Evolutionary conservation across 116 monocot species (phyloP), one percentile per base, ranked within the genome.

Genomic region (Posidonia oceanica): DNA sequence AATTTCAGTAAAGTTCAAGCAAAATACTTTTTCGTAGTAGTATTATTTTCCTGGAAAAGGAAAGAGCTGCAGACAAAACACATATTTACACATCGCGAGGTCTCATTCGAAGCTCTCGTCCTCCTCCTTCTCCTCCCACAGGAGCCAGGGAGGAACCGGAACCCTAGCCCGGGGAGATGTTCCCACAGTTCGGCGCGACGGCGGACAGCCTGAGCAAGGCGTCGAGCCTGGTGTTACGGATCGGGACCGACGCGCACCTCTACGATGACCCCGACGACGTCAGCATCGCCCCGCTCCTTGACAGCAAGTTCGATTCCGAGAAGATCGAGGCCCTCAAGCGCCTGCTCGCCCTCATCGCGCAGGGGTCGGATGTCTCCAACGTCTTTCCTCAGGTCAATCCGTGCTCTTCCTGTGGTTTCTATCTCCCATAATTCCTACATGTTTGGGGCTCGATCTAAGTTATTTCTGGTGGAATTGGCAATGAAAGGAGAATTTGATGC

Each of bases 211-310:
- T 96, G 36, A 81, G 81, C 73, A 82, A 83, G 77, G 89, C 97
- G 7, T 92, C 97, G 60, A 87, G 84, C 54, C 80, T 98, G 60
- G 88, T 98, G 54, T 69, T 86, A 61, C 75, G 90, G 63, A 88
- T 98, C 79, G 98, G 98, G 75, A 98, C 93, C 61, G 98, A 98
- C 54, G 98, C 98, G 22, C 93, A 93, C 82, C 84, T 98, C 53
- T 98, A 98, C 79, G 98, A 93, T 67, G 93, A 98, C 52, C 98
- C 98, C 44, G 87, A 98, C 48, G 93, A 93, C 66, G 89, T 80
- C 71, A 84, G 52, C 81, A 93, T 93, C 71, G 74, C 71, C 51
- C 77, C 82, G 4, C 85, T 98, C 18, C 86, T 98, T 64, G 93
- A 93, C 64, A 90, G 93, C 86, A 80, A 76, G 61, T 98, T 81